These are phyloP conservation scores for Lasiodiplodia gonubiensis DNA, from an alignment of 2,329 filamentous ascomycete genomes.

Conservation along the genomic window DNA sequence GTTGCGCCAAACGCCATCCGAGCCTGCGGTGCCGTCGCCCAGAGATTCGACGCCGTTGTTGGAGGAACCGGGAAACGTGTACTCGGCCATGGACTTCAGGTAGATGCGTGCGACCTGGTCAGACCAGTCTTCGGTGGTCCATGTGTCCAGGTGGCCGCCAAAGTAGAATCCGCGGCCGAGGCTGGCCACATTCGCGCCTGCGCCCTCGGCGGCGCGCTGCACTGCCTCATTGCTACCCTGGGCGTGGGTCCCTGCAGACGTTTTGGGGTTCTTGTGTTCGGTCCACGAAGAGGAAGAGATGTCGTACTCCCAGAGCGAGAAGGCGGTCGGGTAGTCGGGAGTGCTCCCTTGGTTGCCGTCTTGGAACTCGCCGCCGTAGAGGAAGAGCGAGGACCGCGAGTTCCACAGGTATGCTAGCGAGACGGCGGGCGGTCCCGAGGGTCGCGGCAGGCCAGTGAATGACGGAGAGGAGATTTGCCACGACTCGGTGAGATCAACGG, in stretches of 20 bases:
- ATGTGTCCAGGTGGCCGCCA: constrained; percentile 73
- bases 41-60: constrained; percentile 68
- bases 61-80: constrained; percentile 72
- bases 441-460: constrained; percentile 66
- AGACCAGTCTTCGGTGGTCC: constrained; percentile 71
- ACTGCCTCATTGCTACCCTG: constrained; percentile 62
- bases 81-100: constrained; percentile 75
- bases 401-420: constrained; percentile 79
- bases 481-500: constrained; percentile 73
- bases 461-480: constrained; percentile 71
- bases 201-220: constrained; percentile 74
- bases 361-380: constrained; percentile 77
- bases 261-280: constrained; percentile 66
- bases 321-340: constrained; percentile 62
- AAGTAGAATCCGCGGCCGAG: constrained; percentile 79
- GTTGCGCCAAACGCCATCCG: constrained; percentile 71
- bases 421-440: constrained; percentile 72
- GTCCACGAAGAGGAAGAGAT: constrained; percentile 66
- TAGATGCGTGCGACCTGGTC: constrained; percentile 68
- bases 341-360: constrained; percentile 50
- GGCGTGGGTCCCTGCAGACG: constrained; percentile 68
- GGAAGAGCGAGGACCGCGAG: constrained; percentile 70
- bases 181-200: constrained; percentile 71
- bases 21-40: constrained; percentile 61
- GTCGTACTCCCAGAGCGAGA: constrained; percentile 74